phyloP scores from a whole-genome alignment of 306 rosid species.

The Amphicarpaea edgeworthii region DNA sequence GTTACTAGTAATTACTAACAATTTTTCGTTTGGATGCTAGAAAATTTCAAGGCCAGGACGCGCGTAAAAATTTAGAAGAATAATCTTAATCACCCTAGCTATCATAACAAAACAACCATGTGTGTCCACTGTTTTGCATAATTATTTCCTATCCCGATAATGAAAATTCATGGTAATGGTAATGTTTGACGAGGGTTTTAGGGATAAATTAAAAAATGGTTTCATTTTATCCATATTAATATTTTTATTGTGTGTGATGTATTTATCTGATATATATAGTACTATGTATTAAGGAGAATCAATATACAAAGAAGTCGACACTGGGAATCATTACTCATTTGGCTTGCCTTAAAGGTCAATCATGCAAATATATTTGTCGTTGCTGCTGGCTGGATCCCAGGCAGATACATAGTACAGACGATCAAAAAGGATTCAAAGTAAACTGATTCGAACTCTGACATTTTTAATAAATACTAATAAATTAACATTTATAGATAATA shows the following conservation, averaged over 20 bases:
- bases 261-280: neutral
- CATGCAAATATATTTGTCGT: neutral
- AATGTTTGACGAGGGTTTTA: neutral
- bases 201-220: neutral
- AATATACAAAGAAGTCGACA: neutral
- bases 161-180: neutral
- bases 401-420: neutral
- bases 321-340: neutral
- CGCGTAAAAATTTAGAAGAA: no score
- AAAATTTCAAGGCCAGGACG: no score
- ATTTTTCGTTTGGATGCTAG: no score
- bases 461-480: no score
- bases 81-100: no score
- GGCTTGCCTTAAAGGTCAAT: neutral
- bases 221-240: neutral
- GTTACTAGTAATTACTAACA: no score
- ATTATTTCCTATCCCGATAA: neutral
- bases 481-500: no score
- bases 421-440: conserved; percentile 21
- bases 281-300: neutral
- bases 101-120: no score
- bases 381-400: neutral
- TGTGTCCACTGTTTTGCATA: no score
- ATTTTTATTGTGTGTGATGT: neutral
- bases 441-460: no score